phyloP scores from a whole-genome alignment of 768 basidiomycete species.

The Suillus hirtellus region DNA sequence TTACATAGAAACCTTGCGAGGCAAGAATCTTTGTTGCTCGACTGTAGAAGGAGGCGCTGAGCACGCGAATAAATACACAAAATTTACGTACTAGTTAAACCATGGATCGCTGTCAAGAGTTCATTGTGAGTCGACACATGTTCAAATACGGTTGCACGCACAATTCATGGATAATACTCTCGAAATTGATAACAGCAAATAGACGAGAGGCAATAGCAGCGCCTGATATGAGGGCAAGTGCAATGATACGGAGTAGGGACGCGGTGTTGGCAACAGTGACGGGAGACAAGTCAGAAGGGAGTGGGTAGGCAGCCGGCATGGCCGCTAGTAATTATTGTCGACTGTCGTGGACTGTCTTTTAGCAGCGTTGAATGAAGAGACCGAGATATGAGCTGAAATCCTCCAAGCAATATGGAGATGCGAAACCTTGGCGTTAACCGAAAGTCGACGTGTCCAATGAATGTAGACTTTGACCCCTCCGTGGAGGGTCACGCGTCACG shows the following conservation, averaged over 20 bases:
- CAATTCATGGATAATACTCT: slow-evolving; percentile 99
- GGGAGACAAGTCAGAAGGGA: slow-evolving; percentile 69
- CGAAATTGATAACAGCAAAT: slow-evolving; percentile 97
- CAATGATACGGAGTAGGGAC: slow-evolving; percentile 87
- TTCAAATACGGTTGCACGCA: slow-evolving; percentile 41
- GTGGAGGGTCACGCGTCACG: not conserved
- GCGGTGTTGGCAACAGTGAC: slow-evolving; percentile 83
- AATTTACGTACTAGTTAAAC: slow-evolving; percentile 91
- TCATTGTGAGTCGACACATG: not conserved
- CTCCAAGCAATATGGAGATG: not conserved
- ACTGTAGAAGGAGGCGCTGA: slow-evolving; percentile 41
- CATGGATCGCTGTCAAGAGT: slow-evolving; percentile 77
- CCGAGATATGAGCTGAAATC: not conserved
- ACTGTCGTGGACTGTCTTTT: slow-evolving; percentile 7
- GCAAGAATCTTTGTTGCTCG: slow-evolving; percentile 92
- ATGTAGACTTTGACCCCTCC: slow-evolving; percentile 5
- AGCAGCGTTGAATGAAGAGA: slow-evolving; percentile 4
- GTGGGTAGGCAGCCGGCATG: slow-evolving; percentile 74
- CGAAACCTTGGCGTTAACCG: slow-evolving; percentile 7
- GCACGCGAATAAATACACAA: not conserved
- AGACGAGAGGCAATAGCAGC: slow-evolving; percentile 94
- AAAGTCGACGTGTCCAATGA: slow-evolving; percentile 26
- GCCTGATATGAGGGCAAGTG: slow-evolving; percentile 87
- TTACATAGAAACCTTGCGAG: slow-evolving; percentile 91
- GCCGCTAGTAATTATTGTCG: slow-evolving; percentile 35